phyloP scores from a whole-genome alignment of 2,329 filamentous ascomycete species.

The Trichoderma sp. region DNA sequence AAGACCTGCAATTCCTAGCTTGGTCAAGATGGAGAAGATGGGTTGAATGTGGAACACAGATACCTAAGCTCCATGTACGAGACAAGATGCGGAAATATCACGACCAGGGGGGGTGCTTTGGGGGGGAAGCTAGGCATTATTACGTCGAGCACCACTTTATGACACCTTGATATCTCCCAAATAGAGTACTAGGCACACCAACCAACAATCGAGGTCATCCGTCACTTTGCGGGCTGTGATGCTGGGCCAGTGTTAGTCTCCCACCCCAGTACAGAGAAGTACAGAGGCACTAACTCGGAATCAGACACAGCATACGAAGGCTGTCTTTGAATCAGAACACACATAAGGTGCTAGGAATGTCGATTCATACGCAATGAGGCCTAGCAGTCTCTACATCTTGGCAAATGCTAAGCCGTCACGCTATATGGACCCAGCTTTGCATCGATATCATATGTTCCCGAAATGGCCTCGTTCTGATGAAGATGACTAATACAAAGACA shows the following conservation, averaged over 20 bases:
- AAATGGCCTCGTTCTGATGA: not conserved
- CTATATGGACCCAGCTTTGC: slow-evolving; percentile 10
- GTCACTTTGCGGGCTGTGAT: not conserved
- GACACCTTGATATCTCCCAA: slow-evolving; percentile 7
- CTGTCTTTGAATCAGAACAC: not conserved
- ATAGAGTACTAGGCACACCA: slow-evolving; percentile 3
- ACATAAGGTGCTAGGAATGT: not conserved
- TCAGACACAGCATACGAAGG: not conserved
- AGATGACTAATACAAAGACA: not conserved
- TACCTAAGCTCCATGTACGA: slow-evolving; percentile 5
- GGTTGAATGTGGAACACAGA: not conserved
- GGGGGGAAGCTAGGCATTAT: not conserved
- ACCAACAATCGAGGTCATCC: not conserved
- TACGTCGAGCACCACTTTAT: slow-evolving; percentile 13
- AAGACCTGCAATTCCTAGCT: not conserved
- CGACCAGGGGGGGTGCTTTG: not conserved
- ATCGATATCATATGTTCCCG: not conserved
- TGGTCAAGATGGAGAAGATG: not conserved
- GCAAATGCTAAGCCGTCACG: not conserved
- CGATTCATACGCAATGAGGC: not conserved
- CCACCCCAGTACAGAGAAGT: not conserved
- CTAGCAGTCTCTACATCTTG: not conserved
- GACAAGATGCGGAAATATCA: slow-evolving; percentile 11
- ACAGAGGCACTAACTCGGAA: not conserved
- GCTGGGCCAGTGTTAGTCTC: not conserved